Evolutionary conservation across 345 rosid genomes (phyloP).

Genomic region (Mangifera indica): DNA sequence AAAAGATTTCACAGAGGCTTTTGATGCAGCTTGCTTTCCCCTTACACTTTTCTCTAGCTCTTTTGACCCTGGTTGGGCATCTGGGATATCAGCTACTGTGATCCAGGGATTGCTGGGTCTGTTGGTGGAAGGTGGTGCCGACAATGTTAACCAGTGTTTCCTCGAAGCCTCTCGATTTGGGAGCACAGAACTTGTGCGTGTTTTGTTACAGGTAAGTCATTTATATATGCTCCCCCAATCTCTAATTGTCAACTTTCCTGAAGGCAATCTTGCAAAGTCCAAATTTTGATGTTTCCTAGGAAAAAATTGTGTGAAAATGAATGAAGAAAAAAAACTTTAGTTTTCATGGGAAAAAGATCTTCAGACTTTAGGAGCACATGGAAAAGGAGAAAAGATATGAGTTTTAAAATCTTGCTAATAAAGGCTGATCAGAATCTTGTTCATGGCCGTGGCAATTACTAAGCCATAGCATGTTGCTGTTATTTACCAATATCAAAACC

Average conservation of each 20-base stretch:
- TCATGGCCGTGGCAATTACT: neutral
- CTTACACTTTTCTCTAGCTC: constrained; percentile 87
- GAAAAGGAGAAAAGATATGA: neutral
- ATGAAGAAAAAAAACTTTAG: neutral
- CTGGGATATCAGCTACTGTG: constrained; percentile 86
- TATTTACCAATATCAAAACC: neutral
- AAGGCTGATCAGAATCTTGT: neutral
- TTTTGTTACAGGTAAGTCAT: constrained; percentile 68
- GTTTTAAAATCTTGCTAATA: neutral
- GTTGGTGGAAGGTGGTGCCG: constrained; percentile 96
- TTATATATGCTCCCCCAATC: neutral
- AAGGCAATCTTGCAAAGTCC: neutral
- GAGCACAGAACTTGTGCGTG: constrained; percentile 95
- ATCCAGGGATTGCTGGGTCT: constrained; percentile 82
- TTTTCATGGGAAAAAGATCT: neutral
- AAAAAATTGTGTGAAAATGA: neutral
- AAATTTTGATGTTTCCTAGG: neutral
- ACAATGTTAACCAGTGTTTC: constrained; percentile 92
- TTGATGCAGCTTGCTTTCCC: constrained; percentile 98
- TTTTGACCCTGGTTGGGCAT: constrained; percentile 94
- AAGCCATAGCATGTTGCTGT: neutral
- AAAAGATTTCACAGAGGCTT: constrained; percentile 97
- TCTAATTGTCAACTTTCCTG: neutral
- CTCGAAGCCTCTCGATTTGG: constrained; percentile 99
- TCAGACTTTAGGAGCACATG: neutral